Evolutionary conservation across 192 early-diverging fungal genomes (phyloP), one percentile per base, ranked within the genome.

Genomic region (Umbelopsis vinacea): DNA sequence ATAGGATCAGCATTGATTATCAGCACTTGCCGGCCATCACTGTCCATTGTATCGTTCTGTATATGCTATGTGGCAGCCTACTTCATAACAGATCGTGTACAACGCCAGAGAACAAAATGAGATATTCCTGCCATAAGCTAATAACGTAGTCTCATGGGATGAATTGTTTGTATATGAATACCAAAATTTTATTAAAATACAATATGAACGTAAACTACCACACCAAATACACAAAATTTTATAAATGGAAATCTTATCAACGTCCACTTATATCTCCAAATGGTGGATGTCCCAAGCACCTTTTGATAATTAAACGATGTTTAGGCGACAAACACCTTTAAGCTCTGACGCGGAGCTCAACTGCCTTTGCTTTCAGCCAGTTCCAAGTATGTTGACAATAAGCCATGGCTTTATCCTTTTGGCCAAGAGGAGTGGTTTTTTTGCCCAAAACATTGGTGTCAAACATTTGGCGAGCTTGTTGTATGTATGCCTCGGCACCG

Each of bases 21-120:
- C 19, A 63, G 26, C 17, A 63, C 57, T 63, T 63, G 57, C 14
- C 57, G 57, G 17, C 57, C 57, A 29, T 63, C 57, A 37, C 11
- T 63, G 6, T 63, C 57, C 3, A 63, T 63, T 37, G 3, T 63
- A 26, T 63, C 57, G 8, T 63, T 37, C 57, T 63, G 57, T 29
- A 11, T 63, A 7, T 63, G 57, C 26, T 63, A 37, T 63, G 57
- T 35, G 7, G 15, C 14, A 37, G 57, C 57, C 5, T 63, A 63
- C 26, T 37, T 37, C 19, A 29, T 12, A 5, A 35, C 57, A 29
- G 57, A 29, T 37, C 57, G 33, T 29, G 33, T 29, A 63, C 57
- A 63, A 12, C 26, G 19, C 8, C 23, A n/a, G 57, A 10, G 33
- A n/a, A 14, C 5, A 5, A 37, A 63, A 14, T 22, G 11, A 55